These are phyloP conservation scores for Geotrichum cucujoidarum DNA, from an alignment of 1,139 yeast genomes.

Conservation along the genomic window DNA sequence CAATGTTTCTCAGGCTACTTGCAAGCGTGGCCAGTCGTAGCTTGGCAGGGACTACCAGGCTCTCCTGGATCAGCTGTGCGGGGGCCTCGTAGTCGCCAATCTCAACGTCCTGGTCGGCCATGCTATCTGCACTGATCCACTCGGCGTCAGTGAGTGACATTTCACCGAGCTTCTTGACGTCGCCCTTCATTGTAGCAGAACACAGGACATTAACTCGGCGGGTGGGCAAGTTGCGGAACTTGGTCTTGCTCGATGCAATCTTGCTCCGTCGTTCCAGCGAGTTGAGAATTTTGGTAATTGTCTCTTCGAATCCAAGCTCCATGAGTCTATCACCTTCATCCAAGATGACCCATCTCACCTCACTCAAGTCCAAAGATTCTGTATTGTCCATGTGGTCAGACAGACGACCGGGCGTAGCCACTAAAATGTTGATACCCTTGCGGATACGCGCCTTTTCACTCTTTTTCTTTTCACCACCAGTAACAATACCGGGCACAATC, in stretches of 20 bases:
- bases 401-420: conserved; percentile 89
- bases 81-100: conserved; percentile 59
- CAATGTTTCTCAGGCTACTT: conserved; percentile 53
- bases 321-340: conserved; percentile 96
- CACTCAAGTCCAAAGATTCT: conserved; percentile 60
- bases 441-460: conserved; percentile 86
- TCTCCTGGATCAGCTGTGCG: conserved; percentile 78
- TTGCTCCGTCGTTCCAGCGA: conserved; percentile 17
- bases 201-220: conserved; percentile 75
- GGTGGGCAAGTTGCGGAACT: conserved; percentile 46
- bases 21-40: conserved; percentile 76
- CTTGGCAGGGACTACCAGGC: conserved; percentile 84
- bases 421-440: conserved; percentile 82
- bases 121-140: conserved; percentile 46
- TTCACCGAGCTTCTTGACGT: conserved; percentile 75
- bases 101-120: conserved; percentile 36
- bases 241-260: conserved; percentile 26
- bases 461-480: conserved; percentile 93
- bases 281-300: conserved; percentile 68
- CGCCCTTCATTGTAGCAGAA: conserved; percentile 87
- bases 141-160: conserved; percentile 64
- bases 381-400: conserved; percentile 93
- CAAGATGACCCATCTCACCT: conserved; percentile 74
- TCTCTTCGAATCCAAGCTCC: conserved; percentile 94
- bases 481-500: conserved; percentile 86